Evolutionary conservation across 257 asterid species (phyloP).

Genomic region (Gardenia jasminoides): DNA sequence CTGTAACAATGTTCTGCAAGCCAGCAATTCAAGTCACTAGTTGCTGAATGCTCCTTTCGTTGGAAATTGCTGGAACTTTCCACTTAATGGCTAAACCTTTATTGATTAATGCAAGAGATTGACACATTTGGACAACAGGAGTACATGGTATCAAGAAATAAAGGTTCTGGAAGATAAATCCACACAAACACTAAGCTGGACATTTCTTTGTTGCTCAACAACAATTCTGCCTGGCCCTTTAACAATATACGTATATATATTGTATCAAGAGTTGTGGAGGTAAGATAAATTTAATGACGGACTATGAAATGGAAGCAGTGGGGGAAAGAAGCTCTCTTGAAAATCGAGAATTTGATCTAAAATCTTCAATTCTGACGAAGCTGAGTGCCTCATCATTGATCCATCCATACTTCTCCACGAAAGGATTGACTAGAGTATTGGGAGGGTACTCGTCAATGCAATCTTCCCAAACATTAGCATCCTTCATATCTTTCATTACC

Average conservation of each 20-base stretch:
- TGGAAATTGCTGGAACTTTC: not conserved
- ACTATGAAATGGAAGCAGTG: no score
- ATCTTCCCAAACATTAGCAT: constrained; percentile 47
- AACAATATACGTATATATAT: no score
- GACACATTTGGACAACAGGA: not conserved
- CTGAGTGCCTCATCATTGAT: constrained; percentile 35
- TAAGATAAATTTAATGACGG: not conserved
- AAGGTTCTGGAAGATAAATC: not conserved
- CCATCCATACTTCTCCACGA: constrained; percentile 44
- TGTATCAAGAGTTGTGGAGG: no score
- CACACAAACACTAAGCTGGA: not conserved
- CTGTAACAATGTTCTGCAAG: no score
- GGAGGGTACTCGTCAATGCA: constrained; percentile 44
- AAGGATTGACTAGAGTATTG: constrained; percentile 31
- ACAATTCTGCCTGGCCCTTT: not conserved
- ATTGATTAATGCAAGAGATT: not conserved
- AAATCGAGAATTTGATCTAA: not conserved
- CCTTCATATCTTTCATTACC: constrained; percentile 42
- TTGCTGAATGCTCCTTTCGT: not conserved
- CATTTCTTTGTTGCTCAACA: not conserved
- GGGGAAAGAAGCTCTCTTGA: not conserved
- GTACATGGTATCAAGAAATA: not conserved
- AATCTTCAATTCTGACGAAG: constrained; percentile 25
- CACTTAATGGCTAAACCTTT: not conserved
- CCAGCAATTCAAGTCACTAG: not conserved